Conservation (phyloP, 2,329 filamentous ascomycete genomes). For the Exophiala spinifera region DNA sequence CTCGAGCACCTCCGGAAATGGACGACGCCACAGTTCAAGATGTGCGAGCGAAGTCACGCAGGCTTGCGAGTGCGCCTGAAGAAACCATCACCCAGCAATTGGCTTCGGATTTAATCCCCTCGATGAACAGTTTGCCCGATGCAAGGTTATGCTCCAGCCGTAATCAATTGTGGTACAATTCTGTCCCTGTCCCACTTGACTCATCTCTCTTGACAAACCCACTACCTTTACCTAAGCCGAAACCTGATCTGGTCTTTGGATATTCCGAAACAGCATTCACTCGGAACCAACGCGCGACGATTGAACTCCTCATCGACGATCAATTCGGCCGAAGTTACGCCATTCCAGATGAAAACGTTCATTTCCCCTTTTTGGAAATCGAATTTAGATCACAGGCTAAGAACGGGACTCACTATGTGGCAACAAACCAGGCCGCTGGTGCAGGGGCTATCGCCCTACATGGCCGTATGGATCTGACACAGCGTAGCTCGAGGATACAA, state of each 20-base stretch:
- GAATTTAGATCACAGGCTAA: slow-evolving; percentile 21
- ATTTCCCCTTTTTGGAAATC: slow-evolving; percentile 18
- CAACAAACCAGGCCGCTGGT: slow-evolving; percentile 22
- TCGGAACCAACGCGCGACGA: slow-evolving; percentile 7
- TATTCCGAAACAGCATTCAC: slow-evolving; percentile 23
- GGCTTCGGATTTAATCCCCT: slow-evolving; percentile 8
- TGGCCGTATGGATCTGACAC: slow-evolving; percentile 16
- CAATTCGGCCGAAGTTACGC: slow-evolving; percentile 19
- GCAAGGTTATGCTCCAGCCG: slow-evolving; percentile 3
- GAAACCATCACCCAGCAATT: slow-evolving; percentile 7
- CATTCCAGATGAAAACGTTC: slow-evolving; percentile 15
- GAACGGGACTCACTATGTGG: slow-evolving; percentile 18
- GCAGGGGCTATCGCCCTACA: slow-evolving; percentile 18
- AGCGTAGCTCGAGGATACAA: slow-evolving; percentile 13
- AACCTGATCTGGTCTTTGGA: slow-evolving; percentile 20
- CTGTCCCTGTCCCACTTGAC: slow-evolving; percentile 16
- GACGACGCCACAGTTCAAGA: slow-evolving; percentile 8
- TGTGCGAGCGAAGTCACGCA: not conserved
- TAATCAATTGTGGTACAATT: slow-evolving; percentile 14
- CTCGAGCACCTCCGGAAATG: slow-evolving; percentile 11
- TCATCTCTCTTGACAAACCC: not conserved
- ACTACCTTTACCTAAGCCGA: slow-evolving; percentile 16
- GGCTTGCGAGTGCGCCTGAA: slow-evolving; percentile 5
- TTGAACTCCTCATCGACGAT: slow-evolving; percentile 18
- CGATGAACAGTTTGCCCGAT: slow-evolving; percentile 10